Conservation (phyloP, 305 asterid species). For the Petunia hybrid region DNA sequence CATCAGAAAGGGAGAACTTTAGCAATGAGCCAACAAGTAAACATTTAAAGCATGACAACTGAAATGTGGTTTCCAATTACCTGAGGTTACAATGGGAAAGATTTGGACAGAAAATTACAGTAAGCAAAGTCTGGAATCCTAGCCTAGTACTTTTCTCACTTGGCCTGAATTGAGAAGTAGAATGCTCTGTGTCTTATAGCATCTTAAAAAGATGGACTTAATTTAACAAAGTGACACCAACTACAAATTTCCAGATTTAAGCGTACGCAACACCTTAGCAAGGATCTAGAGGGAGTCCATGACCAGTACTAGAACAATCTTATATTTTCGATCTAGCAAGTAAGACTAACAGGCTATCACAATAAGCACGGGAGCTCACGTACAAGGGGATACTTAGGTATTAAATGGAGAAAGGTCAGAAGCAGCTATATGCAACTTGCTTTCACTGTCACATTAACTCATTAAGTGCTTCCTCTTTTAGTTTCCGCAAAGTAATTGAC, state of each 20-base stretch:
- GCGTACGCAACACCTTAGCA: not conserved
- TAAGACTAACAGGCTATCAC: not conserved
- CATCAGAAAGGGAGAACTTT: not conserved
- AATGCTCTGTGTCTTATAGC: not conserved
- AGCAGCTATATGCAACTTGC: not conserved
- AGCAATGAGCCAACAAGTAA: not conserved
- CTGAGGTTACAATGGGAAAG: constrained; percentile 2
- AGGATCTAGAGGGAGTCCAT: not conserved
- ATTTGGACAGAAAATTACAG: not conserved
- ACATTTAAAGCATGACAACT: not conserved
- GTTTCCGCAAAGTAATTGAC: not conserved
- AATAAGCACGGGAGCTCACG: not conserved
- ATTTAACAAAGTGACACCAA: not conserved
- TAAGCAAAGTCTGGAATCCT: not conserved
- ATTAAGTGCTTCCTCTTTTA: not conserved
- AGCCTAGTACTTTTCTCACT: not conserved
- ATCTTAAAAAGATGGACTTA: not conserved
- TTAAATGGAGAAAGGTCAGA: not conserved
- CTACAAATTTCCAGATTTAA: not conserved
- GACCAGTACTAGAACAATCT: not conserved
- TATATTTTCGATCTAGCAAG: not conserved
- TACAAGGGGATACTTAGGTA: not conserved
- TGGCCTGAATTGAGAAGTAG: not conserved
- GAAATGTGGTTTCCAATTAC: not conserved
- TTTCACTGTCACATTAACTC: not conserved